Base-by-base conservation (phyloP, 805 yeast genomes). In the Saccharomycopsis guyanensis region DNA sequence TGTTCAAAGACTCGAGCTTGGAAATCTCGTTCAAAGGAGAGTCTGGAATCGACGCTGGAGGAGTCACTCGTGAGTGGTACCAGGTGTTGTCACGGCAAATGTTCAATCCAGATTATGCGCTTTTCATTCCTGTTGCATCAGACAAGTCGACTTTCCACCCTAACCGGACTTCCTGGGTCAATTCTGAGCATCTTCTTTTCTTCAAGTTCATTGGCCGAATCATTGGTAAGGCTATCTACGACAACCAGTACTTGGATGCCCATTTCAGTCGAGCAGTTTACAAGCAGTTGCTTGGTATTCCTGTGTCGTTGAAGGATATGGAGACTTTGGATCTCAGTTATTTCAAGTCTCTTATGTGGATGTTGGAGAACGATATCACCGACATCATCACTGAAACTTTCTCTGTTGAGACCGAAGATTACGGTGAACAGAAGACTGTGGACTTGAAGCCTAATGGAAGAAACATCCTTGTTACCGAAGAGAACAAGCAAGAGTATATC, bases 271-370 rank as follows among this genome's bases (percentile, higher is more conserved):
- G 97, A 51, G 96, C 95, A 4, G 96, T 93, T 24, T 93, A 93
- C 69, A 93, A 93, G 66, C 73, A 82, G 53, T 77, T 93, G 42
- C 68, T 93, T 40, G 86, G 93, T 3, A 75, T 80, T 49, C 71
- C 82, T 1, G 96, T 89, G 7, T 76, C 94, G 0, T 71, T 93
- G 57, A 86, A 86, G 57, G 99, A 93, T 59, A 83, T 93, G 87
- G 97, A 93, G 38, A 95, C 97, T 66, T 97, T 94, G 51, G 99
- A 93, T 66, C 91, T 96, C 20, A 97, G 93, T 61, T 88, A 91
- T 68, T 87, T 87, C 69, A 80, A 93, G 60, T 91, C 96, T 20
- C 72, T 93, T 66, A 86, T 86, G 59, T 93, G 98, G 98, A 86
- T 88, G 64, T 70, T 88, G 52, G 97, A 93, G 59, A 91, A 93